Conservation (phyloP, 2,329 filamentous ascomycete species). For the Pseudocercospora vitis region DNA sequence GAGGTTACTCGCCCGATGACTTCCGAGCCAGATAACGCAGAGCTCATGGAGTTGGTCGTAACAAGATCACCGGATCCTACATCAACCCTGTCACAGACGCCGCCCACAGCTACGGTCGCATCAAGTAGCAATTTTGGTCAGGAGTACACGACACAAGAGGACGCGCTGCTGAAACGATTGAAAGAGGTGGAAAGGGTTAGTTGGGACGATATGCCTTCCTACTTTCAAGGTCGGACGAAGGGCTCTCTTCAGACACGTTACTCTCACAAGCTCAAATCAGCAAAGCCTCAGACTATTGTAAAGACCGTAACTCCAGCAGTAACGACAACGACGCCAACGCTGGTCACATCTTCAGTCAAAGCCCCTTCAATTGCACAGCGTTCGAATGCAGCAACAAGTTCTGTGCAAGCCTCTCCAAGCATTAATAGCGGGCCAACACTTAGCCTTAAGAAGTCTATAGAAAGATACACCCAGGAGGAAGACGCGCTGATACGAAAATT, state of each 20-base stretch:
- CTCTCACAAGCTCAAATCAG: slow-evolving; percentile 19
- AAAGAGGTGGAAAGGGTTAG: slow-evolving; percentile 42
- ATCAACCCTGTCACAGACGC: background rate
- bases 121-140: slow-evolving; percentile 6
- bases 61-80: background rate
- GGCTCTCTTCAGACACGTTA: slow-evolving; percentile 34
- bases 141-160: slow-evolving; percentile 34
- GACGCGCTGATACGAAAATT: slow-evolving; percentile 41
- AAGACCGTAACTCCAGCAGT: background rate
- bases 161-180: slow-evolving; percentile 41
- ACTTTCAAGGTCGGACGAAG: slow-evolving; percentile 38
- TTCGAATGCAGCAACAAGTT: background rate
- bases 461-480: slow-evolving; percentile 34
- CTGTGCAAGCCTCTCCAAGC: background rate
- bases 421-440: background rate
- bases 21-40: background rate
- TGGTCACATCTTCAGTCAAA: background rate
- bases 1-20: background rate
- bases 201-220: slow-evolving; percentile 41
- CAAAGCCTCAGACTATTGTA: background rate
- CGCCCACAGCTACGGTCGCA: background rate
- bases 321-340: background rate
- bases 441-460: slow-evolving; percentile 5
- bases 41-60: background rate
- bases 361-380: background rate